phyloP scores from a whole-genome alignment of 352 stramenopile genomes.

The Phytophthora citrophthora region DNA sequence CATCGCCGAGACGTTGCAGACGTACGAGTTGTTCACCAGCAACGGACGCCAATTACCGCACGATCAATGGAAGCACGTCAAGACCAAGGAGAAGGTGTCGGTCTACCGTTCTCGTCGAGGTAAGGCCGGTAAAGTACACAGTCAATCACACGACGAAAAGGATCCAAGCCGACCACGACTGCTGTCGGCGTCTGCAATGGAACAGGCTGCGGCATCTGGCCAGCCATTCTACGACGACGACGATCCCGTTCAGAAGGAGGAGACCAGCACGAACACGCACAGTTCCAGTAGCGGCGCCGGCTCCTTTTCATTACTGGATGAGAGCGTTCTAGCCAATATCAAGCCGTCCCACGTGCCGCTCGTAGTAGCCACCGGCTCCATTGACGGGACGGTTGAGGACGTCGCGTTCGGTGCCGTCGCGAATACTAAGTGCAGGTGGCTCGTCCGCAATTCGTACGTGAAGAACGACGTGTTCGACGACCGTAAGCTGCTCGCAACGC shows the following conservation, averaged over 20 bases:
- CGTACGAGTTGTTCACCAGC: slow-evolving; percentile 54
- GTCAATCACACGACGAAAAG: slow-evolving; percentile 30
- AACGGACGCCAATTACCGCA: slow-evolving; percentile 35
- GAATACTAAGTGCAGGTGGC: slow-evolving; percentile 30
- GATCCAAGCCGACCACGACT: slow-evolving; percentile 42
- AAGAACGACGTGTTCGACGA: slow-evolving; percentile 39
- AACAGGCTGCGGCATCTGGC: slow-evolving; percentile 24
- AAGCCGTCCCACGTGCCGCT: slow-evolving; percentile 33
- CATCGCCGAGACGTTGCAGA: slow-evolving; percentile 59
- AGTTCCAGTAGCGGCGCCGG: slow-evolving; percentile 38
- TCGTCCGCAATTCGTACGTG: slow-evolving; percentile 40
- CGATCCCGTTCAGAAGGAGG: slow-evolving; percentile 16
- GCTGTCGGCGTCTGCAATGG: slow-evolving; percentile 37
- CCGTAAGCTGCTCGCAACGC: slow-evolving; percentile 33
- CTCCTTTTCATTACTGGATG: slow-evolving; percentile 39
- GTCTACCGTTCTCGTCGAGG: slow-evolving; percentile 52
- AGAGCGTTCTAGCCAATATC: slow-evolving; percentile 28
- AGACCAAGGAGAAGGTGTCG: slow-evolving; percentile 52
- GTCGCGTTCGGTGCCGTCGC: slow-evolving; percentile 34
- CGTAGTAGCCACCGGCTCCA: slow-evolving; percentile 32
- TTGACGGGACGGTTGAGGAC: slow-evolving; percentile 44
- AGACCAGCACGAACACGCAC: slow-evolving; percentile 25
- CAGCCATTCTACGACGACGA: slow-evolving; percentile 27
- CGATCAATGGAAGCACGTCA: slow-evolving; percentile 60
- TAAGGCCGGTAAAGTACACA: slow-evolving; percentile 18